A percentile compares a stretch with the other conserved stretches of the same genome.
Evolutionary conservation across 78 protist genomes (phyloP).

Genomic region (Dictyostelium firmibasis): DNA sequence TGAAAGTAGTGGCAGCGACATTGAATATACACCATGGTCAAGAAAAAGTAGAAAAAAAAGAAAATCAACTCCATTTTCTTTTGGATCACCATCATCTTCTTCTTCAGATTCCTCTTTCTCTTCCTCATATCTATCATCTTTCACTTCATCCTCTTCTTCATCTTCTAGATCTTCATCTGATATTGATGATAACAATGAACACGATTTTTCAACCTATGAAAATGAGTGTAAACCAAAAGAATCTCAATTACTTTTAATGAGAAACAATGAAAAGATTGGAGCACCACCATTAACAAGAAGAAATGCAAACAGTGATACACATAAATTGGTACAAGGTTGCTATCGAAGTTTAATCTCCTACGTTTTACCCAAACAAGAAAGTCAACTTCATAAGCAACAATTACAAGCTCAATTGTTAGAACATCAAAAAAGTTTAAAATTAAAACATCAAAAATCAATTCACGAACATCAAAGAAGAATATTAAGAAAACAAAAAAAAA

Average conservation of each 20-base stretch:
- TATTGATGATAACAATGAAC: too few relatives aligned
- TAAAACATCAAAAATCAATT: not conserved
- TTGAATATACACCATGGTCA: not conserved
- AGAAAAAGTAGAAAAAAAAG: not conserved
- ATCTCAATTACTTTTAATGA: not conserved
- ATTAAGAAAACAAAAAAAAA: not conserved
- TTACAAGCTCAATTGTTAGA: not conserved
- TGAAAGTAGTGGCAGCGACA: not conserved
- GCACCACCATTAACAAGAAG: conserved; percentile 8
- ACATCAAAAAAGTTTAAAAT: not conserved
- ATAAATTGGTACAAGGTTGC: conserved; percentile 2
- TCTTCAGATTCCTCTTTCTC: not conserved
- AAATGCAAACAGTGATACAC: not conserved
- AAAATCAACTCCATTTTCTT: not conserved
- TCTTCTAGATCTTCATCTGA: not conserved
- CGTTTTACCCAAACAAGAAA: not conserved
- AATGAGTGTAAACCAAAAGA: not conserved
- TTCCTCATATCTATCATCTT: not conserved
- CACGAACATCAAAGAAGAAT: not conserved
- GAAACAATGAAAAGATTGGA: not conserved
- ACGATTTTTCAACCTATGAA: not conserved
- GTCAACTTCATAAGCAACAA: not conserved
- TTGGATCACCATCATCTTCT: not conserved
- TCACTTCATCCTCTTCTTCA: not conserved
- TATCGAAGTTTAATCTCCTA: not conserved